Base-by-base conservation (phyloP, 2,329 filamentous ascomycete species). In the Aspergillus amoenus region DNA sequence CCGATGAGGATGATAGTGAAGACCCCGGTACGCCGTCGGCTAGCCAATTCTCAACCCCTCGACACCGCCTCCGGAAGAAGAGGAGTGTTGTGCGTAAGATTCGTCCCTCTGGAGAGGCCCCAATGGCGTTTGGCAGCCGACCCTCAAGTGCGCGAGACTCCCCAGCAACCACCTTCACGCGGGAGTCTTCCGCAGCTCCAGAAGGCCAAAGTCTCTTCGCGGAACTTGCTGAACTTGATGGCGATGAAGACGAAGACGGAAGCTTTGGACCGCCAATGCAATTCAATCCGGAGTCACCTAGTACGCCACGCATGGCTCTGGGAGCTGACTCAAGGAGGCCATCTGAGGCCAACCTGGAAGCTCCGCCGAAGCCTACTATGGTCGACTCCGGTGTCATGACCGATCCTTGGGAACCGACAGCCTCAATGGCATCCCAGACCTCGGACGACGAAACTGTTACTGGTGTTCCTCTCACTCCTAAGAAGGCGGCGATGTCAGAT, bases 181-280 rank as follows among this genome's bases (percentile, higher is more conserved):
- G 77, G 57, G 77, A 76, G 51, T 4, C 42, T 11, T 69, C 75
- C 32, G 76, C 73, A 42, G 78, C 77, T n/a, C 75, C 78, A 50
- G 78, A 79, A 61, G 83, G 85, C 15, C 90, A 96, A 78, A 97
- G 89, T 68, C 80, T 99, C 50, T 96, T 94, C 71, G 92, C 92
- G 41, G 94, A 99, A 74, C 82, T 99, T 42, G 91, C 89, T 52
- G 90, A 91, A 63, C 79, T 97, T 43, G 88, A 85, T 60, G 85
- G 86, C 56, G 79, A 69, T 62, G 88, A 89, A 64, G 90, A 91
- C 61, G 89, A 91, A 7, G 70, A 70, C 58, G 88, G 88, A 60
- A 87, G 89, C 24, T 79, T 76, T 55, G 75, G 70, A 18, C 71
- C 73, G n/a, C 69, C 73, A 18, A 53, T 79, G 75, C 57, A 68